phyloP scores from a whole-genome alignment of 1,284 basidiomycete species.

The Hemileia vastatrix region DNA sequence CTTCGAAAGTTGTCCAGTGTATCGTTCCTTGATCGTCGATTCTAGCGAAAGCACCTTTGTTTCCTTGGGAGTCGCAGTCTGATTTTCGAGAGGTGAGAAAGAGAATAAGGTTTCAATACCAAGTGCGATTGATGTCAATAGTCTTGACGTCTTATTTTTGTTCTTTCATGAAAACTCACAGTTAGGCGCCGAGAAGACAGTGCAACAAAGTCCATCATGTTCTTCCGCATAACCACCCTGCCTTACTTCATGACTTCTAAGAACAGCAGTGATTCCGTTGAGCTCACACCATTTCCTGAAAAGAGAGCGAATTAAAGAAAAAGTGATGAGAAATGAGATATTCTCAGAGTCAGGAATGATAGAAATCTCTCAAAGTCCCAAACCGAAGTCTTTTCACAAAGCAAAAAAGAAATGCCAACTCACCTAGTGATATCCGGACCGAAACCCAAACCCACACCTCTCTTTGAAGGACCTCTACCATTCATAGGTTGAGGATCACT shows the following conservation, averaged over 20 bases:
- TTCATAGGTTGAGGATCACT: conserved; percentile 83
- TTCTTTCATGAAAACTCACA: too few relatives aligned
- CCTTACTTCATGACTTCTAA: conserved; percentile 94
- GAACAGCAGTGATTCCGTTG: conserved; percentile 73
- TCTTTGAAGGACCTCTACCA: conserved; percentile 93
- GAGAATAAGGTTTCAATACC: too few relatives aligned
- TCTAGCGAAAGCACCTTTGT: conserved; percentile 36
- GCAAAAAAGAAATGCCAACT: too few relatives aligned
- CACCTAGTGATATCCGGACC: conserved; percentile 62
- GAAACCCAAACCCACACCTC: conserved; percentile 90
- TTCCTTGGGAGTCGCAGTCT: too few relatives aligned
- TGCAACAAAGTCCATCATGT: conserved; percentile 78
- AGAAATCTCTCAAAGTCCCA: too few relatives aligned
- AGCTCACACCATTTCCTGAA: too few relatives aligned
- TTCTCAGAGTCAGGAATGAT: background rate
- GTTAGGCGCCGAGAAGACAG: conserved; percentile 52
- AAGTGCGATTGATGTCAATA: too few relatives aligned
- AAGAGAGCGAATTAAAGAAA: too few relatives aligned
- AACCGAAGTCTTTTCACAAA: too few relatives aligned
- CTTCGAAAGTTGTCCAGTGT: conserved; percentile 33
- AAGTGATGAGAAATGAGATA: too few relatives aligned
- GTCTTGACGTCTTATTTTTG: too few relatives aligned
- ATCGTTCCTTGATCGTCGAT: conserved; percentile 37
- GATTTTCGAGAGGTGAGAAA: too few relatives aligned
- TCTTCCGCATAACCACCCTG: conserved; percentile 76